Conservation (phyloP, 768 basidiomycete species). For the Exidia glandulosa region DNA sequence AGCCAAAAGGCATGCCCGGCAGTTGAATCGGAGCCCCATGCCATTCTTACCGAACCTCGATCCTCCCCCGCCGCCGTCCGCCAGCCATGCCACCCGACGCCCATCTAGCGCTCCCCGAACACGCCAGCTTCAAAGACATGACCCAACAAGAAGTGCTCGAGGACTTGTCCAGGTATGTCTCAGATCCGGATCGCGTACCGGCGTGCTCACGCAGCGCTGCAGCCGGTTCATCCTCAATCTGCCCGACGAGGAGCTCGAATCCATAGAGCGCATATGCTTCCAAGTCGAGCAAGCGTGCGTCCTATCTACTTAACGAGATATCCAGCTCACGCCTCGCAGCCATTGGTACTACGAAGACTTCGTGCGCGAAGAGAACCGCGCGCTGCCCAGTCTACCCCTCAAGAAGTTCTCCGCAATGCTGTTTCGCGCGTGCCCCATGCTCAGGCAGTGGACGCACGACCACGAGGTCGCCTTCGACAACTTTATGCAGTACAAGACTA, state of each 20-base stretch:
- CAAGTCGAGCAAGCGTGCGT: constrained; percentile 95
- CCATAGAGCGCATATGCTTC: constrained; percentile 90
- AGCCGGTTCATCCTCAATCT: constrained; percentile 97
- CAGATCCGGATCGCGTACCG: constrained; percentile 2
- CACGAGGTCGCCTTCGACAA: constrained; percentile 77
- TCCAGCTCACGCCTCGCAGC: constrained; percentile 30
- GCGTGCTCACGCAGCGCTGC: constrained; percentile 7
- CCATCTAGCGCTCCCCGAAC: no score
- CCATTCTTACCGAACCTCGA: no score
- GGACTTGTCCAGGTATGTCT: constrained; percentile 69
- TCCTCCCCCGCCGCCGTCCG: no score
- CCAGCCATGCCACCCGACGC: no score
- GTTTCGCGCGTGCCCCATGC: constrained; percentile 73
- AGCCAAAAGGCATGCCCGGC: no score
- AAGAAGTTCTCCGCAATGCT: constrained; percentile 90
- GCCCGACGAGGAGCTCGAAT: constrained; percentile 83
- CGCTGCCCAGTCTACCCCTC: constrained; percentile 77
- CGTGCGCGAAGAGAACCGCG: constrained; percentile 80
- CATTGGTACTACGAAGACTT: constrained; percentile 99
- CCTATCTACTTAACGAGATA: constrained; percentile 7
- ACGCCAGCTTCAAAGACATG: constrained; percentile 56
- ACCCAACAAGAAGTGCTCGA: constrained; percentile 80
- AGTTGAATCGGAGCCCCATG: no score
- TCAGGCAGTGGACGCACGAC: constrained; percentile 73
- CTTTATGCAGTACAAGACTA: constrained; percentile 93